These are phyloP conservation scores for Xylaria sp. DNA, from an alignment of 2,329 filamentous ascomycete genomes.

Conservation along the genomic window DNA sequence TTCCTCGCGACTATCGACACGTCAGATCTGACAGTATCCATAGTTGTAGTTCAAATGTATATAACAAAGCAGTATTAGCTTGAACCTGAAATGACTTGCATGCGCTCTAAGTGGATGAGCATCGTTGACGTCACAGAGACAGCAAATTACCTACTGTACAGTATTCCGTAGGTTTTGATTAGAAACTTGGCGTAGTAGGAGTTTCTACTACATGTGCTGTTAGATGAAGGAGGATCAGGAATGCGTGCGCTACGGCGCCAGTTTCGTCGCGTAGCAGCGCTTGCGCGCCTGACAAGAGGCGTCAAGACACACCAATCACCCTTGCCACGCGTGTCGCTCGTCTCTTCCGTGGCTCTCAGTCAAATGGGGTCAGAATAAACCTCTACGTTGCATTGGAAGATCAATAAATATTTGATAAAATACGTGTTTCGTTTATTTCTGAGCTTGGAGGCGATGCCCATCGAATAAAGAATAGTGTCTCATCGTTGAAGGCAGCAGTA, in stretches of 20 bases:
- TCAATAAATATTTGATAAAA: slow-evolving; percentile 6
- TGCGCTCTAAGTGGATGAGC: background rate
- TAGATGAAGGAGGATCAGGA: background rate
- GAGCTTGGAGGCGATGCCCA: background rate
- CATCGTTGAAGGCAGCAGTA: background rate
- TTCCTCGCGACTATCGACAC: background rate
- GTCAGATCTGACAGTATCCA: background rate
- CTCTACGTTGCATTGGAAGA: slow-evolving; percentile 22
- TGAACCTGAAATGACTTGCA: background rate
- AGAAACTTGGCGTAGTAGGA: background rate
- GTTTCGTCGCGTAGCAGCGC: slow-evolving; percentile 20
- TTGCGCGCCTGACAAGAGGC: slow-evolving; percentile 20
- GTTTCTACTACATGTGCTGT: too few relatives aligned
- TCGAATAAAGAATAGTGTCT: background rate
- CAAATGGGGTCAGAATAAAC: slow-evolving; percentile 27
- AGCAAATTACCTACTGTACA: too few relatives aligned
- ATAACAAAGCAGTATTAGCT: too few relatives aligned
- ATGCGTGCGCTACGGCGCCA: slow-evolving; percentile 17
- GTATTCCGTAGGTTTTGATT: too few relatives aligned
- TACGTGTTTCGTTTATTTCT: slow-evolving; percentile 3
- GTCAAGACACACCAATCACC: slow-evolving; percentile 24
- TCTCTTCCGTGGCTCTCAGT: slow-evolving; percentile 6
- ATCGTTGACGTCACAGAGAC: background rate
- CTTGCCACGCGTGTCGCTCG: background rate
- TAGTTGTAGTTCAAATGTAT: background rate